phyloP scores from a whole-genome alignment of 2,329 filamentous ascomycete genomes.

The Aspergillus alliaceus region DNA sequence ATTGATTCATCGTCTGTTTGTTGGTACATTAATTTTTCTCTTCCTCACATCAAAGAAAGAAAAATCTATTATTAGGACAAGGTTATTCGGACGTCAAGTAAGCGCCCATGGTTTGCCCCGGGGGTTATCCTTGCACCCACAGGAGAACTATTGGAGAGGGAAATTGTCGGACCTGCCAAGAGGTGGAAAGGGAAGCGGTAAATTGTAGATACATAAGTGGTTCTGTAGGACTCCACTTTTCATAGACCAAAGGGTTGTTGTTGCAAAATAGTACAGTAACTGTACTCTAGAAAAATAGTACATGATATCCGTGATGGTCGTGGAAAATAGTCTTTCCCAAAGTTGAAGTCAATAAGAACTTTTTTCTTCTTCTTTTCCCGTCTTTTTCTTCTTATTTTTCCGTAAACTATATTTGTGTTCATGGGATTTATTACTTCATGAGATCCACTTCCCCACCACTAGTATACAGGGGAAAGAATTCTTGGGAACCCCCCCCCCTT shows the following conservation, averaged over 20 bases:
- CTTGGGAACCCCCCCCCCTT: background rate
- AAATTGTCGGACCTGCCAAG: background rate
- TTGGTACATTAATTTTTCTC: too few species aligned
- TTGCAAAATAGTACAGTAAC: background rate
- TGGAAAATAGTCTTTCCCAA: background rate
- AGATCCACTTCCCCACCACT: background rate
- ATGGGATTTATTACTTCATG: background rate
- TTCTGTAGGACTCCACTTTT: background rate
- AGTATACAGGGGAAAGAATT: background rate
- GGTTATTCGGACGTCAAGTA: constrained; percentile 1
- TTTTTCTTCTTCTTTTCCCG: background rate
- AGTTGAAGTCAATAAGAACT: background rate
- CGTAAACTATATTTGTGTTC: background rate
- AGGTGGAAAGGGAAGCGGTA: background rate
- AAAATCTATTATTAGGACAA: background rate
- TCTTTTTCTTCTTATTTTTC: background rate
- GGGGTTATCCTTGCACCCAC: background rate
- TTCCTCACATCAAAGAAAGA: background rate
- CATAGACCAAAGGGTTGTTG: background rate
- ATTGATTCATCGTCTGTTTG: too few species aligned
- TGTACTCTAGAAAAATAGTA: background rate
- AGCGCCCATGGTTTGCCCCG: background rate
- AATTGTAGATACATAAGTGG: too few species aligned
- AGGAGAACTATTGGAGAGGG: background rate
- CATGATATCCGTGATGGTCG: background rate